Conservation (phyloP, 140 eudicot genomes). For the Erigeron philadelphicus region DNA sequence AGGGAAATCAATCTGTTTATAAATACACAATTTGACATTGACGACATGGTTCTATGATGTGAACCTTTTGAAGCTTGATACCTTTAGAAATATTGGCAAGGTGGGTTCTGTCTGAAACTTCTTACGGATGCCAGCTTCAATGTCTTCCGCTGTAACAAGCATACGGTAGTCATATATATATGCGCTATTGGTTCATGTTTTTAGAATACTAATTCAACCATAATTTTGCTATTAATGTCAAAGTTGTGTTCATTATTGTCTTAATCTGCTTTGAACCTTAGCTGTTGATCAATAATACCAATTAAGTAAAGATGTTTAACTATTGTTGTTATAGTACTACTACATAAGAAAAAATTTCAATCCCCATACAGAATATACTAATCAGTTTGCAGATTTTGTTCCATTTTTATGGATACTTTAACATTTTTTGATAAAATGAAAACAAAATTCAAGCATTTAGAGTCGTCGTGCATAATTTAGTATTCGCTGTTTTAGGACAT, state of each 20-base stretch:
- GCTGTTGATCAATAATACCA: no score
- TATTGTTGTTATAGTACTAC: no score
- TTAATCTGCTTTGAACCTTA: no score
- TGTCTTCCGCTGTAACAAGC: slow-evolving; percentile 74
- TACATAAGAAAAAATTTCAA: no score
- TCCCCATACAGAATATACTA: no score
- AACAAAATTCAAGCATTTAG: no score
- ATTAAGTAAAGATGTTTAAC: no score
- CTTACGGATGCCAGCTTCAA: slow-evolving; percentile 70
- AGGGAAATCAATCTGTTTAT: slow-evolving; percentile 33
- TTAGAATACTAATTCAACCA: not conserved
- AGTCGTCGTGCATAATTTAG: not conserved
- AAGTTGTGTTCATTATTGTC: no score
- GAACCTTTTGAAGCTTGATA: slow-evolving; percentile 16
- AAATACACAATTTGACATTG: slow-evolving; percentile 19
- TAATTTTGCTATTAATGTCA: not conserved
- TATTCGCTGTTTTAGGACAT: not conserved
- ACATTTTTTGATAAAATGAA: no score
- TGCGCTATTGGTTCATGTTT: not conserved
- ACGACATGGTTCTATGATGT: not conserved
- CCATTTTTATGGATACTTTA: no score
- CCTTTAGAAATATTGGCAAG: slow-evolving; percentile 82
- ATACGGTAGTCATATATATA: slow-evolving; percentile 1
- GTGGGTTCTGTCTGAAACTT: slow-evolving; percentile 80
- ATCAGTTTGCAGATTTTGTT: no score